phyloP scores from a whole-genome alignment of 2,329 filamentous ascomycete genomes.

The Hortaea werneckii region DNA sequence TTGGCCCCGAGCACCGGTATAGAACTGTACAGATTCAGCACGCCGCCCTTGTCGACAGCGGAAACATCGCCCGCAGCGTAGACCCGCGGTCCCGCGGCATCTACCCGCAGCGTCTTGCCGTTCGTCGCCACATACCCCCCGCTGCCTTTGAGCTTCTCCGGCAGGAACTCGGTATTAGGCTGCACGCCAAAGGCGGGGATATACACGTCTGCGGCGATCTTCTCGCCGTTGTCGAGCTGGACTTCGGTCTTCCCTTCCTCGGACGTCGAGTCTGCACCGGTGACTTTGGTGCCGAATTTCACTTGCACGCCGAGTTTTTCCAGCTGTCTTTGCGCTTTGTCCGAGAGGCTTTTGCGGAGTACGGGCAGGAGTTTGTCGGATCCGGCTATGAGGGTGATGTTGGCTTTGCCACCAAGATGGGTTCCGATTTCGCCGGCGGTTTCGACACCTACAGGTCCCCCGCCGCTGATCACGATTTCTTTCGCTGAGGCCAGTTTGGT shows the following conservation, averaged over 20 bases:
- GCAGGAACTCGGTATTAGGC: conserved; percentile 45
- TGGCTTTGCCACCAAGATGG: conserved; percentile 27
- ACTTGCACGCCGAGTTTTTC: conserved; percentile 35
- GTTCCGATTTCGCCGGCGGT: conserved; percentile 28
- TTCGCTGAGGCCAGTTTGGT: conserved; percentile 25
- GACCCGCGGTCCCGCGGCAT: conserved; percentile 34
- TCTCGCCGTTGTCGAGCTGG: conserved; percentile 37
- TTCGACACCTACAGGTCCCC: conserved; percentile 30
- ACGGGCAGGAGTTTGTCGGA: conserved; percentile 30
- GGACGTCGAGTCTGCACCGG: conserved; percentile 17
- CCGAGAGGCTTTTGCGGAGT: conserved; percentile 30
- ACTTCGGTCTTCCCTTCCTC: conserved; percentile 32
- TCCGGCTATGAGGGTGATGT: conserved; percentile 38
- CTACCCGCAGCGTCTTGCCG: conserved; percentile 35
- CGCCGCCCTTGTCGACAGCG: conserved; percentile 31
- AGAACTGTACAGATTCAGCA: conserved; percentile 30
- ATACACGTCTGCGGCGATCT: conserved; percentile 41
- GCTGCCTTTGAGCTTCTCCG: conserved; percentile 32
- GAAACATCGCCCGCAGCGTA: conserved; percentile 41
- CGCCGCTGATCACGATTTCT: conserved; percentile 26
- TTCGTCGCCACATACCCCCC: conserved; percentile 42
- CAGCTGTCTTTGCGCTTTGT: conserved; percentile 37
- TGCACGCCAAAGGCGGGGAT: conserved; percentile 42
- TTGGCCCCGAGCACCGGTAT: conserved; percentile 35
- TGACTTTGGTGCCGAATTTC: conserved; percentile 19